These are phyloP conservation scores for Telfairia occidentalis DNA, from an alignment of 331 rosid genomes.

Conservation along the genomic window DNA sequence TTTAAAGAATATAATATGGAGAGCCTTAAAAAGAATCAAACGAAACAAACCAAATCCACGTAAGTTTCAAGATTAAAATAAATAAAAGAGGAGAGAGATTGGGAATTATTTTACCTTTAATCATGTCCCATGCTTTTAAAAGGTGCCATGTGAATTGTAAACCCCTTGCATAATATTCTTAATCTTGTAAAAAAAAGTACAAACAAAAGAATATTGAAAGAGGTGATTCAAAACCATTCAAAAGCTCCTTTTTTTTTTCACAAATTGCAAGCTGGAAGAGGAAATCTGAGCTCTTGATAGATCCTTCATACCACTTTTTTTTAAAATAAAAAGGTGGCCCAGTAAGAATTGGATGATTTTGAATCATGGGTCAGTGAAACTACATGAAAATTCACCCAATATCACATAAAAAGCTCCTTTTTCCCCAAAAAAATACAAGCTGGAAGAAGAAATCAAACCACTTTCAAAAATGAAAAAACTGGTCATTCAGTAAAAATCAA, in stretches of 20 bases:
- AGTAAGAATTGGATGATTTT: not conserved
- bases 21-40: conserved; percentile 20
- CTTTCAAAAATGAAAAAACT: too few relatives aligned
- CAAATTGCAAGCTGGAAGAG: not conserved
- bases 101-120: conserved; percentile 32
- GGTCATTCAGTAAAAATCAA: not conserved
- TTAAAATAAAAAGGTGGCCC: not conserved
- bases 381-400: not conserved
- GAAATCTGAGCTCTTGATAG: not conserved
- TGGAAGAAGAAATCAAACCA: too few relatives aligned
- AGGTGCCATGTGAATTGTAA: conserved; percentile 13
- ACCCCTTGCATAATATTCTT: conserved; percentile 3
- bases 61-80: conserved; percentile 11
- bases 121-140: conserved; percentile 32
- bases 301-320: not conserved
- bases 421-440: too few relatives aligned
- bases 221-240: conserved; percentile 2
- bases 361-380: not conserved
- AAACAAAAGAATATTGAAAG: not conserved
- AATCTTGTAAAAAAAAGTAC: conserved; percentile 15
- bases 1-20: conserved; percentile 27
- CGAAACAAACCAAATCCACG: conserved; percentile 23
- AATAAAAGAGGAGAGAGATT: conserved; percentile 27
- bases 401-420: too few relatives aligned
- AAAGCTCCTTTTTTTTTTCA: not conserved